Conservation (phyloP, 345 rosid genomes). For the Syzygium jambos region DNA sequence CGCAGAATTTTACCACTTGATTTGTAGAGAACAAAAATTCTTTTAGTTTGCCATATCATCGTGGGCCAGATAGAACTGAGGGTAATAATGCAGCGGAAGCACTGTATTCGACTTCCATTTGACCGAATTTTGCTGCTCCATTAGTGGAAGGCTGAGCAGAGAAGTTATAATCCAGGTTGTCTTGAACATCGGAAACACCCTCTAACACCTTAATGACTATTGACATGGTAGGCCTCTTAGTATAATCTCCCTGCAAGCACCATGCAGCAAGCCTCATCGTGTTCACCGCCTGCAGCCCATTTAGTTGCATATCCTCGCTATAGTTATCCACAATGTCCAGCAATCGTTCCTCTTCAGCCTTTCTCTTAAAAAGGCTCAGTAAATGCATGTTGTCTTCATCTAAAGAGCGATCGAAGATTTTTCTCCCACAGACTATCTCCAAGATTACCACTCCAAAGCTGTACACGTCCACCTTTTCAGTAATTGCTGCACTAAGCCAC, state of each 20-base stretch:
- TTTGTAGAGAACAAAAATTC: neutral
- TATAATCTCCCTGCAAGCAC: slow-evolving; percentile 26
- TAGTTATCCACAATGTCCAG: slow-evolving; percentile 11
- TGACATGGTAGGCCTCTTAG: slow-evolving; percentile 4
- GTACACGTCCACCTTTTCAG: slow-evolving; percentile 16
- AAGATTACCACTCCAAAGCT: slow-evolving; percentile 22
- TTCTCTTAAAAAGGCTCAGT: slow-evolving; percentile 10
- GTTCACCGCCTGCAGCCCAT: neutral
- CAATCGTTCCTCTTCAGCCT: slow-evolving; percentile 1
- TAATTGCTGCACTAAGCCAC: slow-evolving; percentile 2
- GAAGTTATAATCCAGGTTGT: neutral
- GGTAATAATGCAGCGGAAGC: neutral
- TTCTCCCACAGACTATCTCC: slow-evolving; percentile 20
- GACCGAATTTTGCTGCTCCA: neutral
- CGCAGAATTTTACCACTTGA: neutral
- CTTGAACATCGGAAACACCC: neutral
- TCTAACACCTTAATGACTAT: slow-evolving; percentile 11
- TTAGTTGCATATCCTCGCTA: slow-evolving; percentile 11
- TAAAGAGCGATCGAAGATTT: slow-evolving; percentile 7
- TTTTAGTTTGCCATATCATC: neutral
- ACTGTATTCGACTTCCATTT: neutral
- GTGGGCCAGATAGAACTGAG: neutral
- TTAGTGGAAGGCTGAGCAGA: neutral
- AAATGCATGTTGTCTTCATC: slow-evolving; percentile 14
- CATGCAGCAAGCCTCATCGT: slow-evolving; percentile 23